These are phyloP conservation scores for Amanita fuliginea DNA, from an alignment of 768 basidiomycete genomes.

Conservation along the genomic window DNA sequence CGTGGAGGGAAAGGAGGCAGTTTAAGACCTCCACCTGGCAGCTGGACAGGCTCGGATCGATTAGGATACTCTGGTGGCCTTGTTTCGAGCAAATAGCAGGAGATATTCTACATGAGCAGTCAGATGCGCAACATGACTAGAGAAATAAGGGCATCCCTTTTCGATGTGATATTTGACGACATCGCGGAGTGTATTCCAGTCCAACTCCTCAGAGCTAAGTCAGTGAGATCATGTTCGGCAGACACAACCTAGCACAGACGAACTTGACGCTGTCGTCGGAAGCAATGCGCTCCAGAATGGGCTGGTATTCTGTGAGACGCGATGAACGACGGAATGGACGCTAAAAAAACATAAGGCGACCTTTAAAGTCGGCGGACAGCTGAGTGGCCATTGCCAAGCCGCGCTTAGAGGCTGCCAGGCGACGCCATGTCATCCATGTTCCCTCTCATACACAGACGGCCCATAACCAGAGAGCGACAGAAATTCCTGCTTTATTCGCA, in stretches of 20 bases:
- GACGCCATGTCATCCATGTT: slow-evolving; percentile 10
- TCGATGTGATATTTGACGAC: slow-evolving; percentile 63
- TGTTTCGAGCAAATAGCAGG: slow-evolving; percentile 32
- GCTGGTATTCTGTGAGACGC: slow-evolving; percentile 39
- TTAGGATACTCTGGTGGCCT: slow-evolving; percentile 24
- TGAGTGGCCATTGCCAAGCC: slow-evolving; percentile 1
- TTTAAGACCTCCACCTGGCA: slow-evolving; percentile 49
- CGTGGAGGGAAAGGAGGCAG: slow-evolving; percentile 66
- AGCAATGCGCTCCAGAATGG: slow-evolving; percentile 49
- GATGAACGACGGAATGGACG: slow-evolving; percentile 1
- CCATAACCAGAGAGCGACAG: slow-evolving; percentile 21
- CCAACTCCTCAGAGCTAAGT: slow-evolving; percentile 30
- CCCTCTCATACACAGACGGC: slow-evolving; percentile 14
- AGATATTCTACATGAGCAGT: slow-evolving; percentile 31
- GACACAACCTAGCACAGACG: slow-evolving; percentile 13
- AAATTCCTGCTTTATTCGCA: slow-evolving; percentile 49
- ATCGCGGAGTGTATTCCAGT: slow-evolving; percentile 62
- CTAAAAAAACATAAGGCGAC: slow-evolving; percentile 18
- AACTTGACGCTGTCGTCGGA: slow-evolving; percentile 56
- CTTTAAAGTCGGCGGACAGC: slow-evolving; percentile 27
- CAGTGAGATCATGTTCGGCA: slow-evolving; percentile 6
- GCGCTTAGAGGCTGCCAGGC: too few species aligned
- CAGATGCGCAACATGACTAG: background rate
- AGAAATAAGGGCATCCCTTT: slow-evolving; percentile 33
- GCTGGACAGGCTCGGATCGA: slow-evolving; percentile 30